A percentile compares a stretch with the other conserved stretches of the same genome.
Conservation (phyloP, 176 grass and related monocot species). For the Phyllostachys edulis region DNA sequence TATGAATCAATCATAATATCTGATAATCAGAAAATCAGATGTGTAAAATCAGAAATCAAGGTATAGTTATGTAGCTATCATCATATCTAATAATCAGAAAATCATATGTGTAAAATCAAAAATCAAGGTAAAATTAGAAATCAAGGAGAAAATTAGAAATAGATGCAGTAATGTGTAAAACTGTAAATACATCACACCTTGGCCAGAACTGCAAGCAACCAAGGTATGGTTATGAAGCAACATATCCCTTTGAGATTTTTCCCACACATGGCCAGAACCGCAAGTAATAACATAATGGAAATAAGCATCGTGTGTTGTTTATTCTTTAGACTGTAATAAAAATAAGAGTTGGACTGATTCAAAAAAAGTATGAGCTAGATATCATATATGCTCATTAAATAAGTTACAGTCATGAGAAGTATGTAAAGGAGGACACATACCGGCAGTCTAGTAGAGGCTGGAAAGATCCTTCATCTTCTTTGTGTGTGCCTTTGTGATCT, state of each 20-base stretch:
- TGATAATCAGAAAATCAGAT: not conserved
- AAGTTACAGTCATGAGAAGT: too few relatives aligned
- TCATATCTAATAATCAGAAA: not conserved
- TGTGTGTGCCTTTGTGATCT: too few relatives aligned
- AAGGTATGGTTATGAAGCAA: slow-evolving; percentile 11
- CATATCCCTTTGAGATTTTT: slow-evolving; percentile 12
- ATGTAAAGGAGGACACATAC: slow-evolving; percentile 24
- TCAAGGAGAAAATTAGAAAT: not conserved
- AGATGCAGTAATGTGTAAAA: not conserved
- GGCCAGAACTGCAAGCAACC: slow-evolving; percentile 15
- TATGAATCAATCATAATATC: not conserved
- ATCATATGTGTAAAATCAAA: too few relatives aligned
- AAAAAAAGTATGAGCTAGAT: slow-evolving; percentile 38
- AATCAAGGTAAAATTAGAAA: not conserved
- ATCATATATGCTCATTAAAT: too few relatives aligned
- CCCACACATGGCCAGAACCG: not conserved
- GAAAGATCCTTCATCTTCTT: too few relatives aligned
- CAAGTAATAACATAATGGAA: slow-evolving; percentile 2
- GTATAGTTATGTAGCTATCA: not conserved
- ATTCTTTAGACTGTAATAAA: not conserved
- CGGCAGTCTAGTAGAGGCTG: too few relatives aligned
- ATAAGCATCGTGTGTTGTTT: slow-evolving; percentile 32
- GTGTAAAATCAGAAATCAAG: not conserved
- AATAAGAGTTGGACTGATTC: slow-evolving; percentile 20
- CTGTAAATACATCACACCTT: not conserved